These are phyloP conservation scores for Solanum ahanhuiri DNA, from an alignment of 257 asterid genomes.

Conservation along the genomic window DNA sequence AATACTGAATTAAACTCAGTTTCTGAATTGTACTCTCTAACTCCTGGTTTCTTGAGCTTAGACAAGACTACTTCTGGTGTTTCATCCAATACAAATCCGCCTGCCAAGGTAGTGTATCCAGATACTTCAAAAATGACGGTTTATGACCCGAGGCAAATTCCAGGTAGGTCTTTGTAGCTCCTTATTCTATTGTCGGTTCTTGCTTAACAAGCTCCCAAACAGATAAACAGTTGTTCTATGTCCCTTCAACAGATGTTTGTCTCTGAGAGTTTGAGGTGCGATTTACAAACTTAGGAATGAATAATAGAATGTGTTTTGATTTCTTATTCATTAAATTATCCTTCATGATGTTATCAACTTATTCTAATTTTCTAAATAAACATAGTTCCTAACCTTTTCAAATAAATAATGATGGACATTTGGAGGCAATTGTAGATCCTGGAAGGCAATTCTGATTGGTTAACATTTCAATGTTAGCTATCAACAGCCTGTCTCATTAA, in stretches of 20 bases:
- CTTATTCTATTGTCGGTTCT: not conserved
- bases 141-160: constrained; percentile 50
- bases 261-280: not conserved
- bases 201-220: not conserved
- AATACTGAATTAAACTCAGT: not conserved
- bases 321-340: not conserved
- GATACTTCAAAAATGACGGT: constrained; percentile 70
- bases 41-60: constrained; percentile 4
- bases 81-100: constrained; percentile 28
- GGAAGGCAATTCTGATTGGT: not conserved
- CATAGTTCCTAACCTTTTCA: not conserved
- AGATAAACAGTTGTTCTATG: not conserved
- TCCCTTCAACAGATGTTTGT: not conserved
- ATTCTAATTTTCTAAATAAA: not conserved
- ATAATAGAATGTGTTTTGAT: not conserved
- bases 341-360: not conserved
- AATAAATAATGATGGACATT: not conserved
- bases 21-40: not conserved
- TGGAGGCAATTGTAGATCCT: not conserved
- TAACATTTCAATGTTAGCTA: not conserved
- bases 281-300: not conserved
- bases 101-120: constrained; percentile 66
- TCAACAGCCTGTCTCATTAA: not conserved
- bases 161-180: constrained; percentile 33
- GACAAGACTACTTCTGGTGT: constrained; percentile 43